These are phyloP conservation scores for Circinella umbellata DNA, from an alignment of 371 early-diverging fungal genomes.

Conservation along the genomic window DNA sequence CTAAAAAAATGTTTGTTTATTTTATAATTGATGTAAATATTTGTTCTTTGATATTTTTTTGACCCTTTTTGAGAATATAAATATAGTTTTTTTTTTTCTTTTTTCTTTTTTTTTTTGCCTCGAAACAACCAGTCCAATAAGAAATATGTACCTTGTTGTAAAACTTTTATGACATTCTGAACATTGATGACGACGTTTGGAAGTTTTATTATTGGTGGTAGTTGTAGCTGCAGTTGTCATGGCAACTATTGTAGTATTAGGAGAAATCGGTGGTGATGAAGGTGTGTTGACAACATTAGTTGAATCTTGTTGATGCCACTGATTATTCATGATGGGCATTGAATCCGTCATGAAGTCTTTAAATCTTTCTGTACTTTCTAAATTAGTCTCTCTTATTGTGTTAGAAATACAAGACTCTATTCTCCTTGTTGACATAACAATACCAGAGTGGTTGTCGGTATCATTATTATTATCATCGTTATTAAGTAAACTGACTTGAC, in stretches of 20 bases:
- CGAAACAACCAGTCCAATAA: background rate
- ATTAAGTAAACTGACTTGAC: slow-evolving; percentile 31
- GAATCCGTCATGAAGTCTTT: background rate
- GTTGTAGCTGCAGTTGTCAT: background rate
- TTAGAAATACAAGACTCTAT: no score
- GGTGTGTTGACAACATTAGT: background rate
- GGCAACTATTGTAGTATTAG: no score
- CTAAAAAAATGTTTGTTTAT: slow-evolving; percentile 32
- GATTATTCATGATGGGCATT: slow-evolving; percentile 4
- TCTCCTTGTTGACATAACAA: background rate
- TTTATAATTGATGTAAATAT: background rate
- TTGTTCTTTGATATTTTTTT: no score
- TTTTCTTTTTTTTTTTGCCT: background rate
- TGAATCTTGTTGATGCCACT: slow-evolving; percentile 1
- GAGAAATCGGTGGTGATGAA: background rate
- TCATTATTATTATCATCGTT: background rate
- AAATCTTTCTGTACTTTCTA: background rate
- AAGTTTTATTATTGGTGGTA: background rate
- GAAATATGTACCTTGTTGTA: slow-evolving; percentile 43
- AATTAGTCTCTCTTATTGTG: no score
- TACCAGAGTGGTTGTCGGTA: no score
- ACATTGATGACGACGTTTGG: slow-evolving; percentile 50
- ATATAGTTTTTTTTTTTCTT: background rate
- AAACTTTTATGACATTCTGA: slow-evolving; percentile 52
- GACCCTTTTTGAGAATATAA: no score